Conservation (phyloP, 2,329 filamentous ascomycete species). For the Aspergillus ustus region DNA sequence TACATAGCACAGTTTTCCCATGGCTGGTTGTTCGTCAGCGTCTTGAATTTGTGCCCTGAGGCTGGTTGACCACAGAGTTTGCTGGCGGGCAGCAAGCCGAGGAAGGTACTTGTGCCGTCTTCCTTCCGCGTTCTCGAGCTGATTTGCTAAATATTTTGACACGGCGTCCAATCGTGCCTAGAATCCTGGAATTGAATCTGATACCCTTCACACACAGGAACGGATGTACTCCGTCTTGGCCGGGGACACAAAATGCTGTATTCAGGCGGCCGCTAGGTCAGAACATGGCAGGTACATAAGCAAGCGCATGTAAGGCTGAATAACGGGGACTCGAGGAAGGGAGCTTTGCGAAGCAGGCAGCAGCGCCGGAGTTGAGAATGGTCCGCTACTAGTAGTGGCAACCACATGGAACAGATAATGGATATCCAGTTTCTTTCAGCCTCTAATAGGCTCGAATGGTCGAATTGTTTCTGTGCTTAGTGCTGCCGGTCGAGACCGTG, state of each 20-base stretch:
- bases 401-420: constrained; percentile 2
- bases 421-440: constrained; percentile 1
- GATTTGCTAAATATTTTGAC: neutral
- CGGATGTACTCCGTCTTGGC: too few relatives aligned
- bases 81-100: neutral
- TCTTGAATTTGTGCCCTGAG: neutral
- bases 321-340: neutral
- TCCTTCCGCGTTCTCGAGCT: neutral
- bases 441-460: constrained; percentile 1
- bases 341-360: neutral
- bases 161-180: neutral
- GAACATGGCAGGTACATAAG: neutral
- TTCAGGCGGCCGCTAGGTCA: too few relatives aligned
- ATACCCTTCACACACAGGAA: neutral
- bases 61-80: neutral
- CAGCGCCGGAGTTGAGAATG: neutral
- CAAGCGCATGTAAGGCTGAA: constrained; percentile 10
- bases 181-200: neutral
- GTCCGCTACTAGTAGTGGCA: neutral
- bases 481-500: neutral
- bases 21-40: neutral
- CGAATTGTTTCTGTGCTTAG: neutral
- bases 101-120: neutral
- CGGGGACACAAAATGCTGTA: neutral
- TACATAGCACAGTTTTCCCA: neutral